Conservation (phyloP, 352 stramenopile species). For the Phytopythium helicoides region DNA sequence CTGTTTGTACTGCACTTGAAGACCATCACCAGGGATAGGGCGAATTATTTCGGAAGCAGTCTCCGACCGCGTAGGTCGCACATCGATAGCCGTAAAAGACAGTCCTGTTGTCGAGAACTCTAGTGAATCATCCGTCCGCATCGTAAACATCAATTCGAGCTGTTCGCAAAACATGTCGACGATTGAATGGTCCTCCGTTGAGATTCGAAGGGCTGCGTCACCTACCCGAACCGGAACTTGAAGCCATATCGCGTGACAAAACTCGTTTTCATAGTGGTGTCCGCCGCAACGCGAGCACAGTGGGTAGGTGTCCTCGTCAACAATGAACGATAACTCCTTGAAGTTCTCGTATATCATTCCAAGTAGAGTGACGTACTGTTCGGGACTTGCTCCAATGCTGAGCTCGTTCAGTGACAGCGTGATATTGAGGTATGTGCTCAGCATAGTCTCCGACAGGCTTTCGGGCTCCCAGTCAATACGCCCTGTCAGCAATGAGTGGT, state of each 20-base stretch:
- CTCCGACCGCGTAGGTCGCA: slow-evolving; percentile 46
- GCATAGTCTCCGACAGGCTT: slow-evolving; percentile 47
- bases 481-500: slow-evolving; percentile 76
- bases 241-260: slow-evolving; percentile 78
- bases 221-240: slow-evolving; percentile 73
- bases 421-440: slow-evolving; percentile 68
- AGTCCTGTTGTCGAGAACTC: slow-evolving; percentile 61
- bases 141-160: slow-evolving; percentile 69
- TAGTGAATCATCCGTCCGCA: slow-evolving; percentile 81
- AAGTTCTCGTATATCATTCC: slow-evolving; percentile 89
- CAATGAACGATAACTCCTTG: slow-evolving; percentile 67
- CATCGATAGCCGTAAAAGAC: slow-evolving; percentile 61
- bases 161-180: slow-evolving; percentile 82
- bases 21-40: slow-evolving; percentile 60
- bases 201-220: slow-evolving; percentile 74
- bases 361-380: slow-evolving; percentile 72
- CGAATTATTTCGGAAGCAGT: slow-evolving; percentile 67
- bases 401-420: slow-evolving; percentile 78
- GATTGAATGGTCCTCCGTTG: slow-evolving; percentile 48
- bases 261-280: slow-evolving; percentile 58
- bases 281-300: slow-evolving; percentile 58
- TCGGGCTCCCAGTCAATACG: slow-evolving; percentile 75
- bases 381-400: slow-evolving; percentile 50
- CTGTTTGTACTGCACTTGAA: slow-evolving; percentile 80
- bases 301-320: slow-evolving; percentile 81